Evolutionary conservation across 1,284 basidiomycete species (phyloP), one percentile per base, ranked within the genome.

Genomic region (Ganoderma lucidum): DNA sequence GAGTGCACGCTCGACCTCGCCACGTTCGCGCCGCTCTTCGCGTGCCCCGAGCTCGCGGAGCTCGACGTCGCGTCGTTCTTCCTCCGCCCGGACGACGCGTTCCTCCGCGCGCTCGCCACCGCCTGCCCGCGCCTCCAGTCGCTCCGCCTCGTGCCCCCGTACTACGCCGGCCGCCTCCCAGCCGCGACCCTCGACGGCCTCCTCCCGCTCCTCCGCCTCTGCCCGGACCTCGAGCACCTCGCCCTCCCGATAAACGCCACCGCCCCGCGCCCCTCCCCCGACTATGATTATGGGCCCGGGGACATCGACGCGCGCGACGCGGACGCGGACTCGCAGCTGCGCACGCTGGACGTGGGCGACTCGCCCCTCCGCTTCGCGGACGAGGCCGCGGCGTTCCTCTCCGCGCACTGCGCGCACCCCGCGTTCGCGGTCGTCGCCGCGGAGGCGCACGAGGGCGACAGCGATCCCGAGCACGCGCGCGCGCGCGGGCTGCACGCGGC

Each of bases 61-160:
- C 72, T 73, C 56, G 72, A 71, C 51, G 41, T 73, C 39, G 67
- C 32, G 28, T 73, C 72, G 5, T 71, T 73, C 65, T 70, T 67
- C 53, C 64, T 71, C 64, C 56, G 48, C 37, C 66, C 64, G 28
- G 70, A 73, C 58, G 59, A 73, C 68, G 56, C 48, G 6, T 65
- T 73, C 61, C 30, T 73, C 45, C 45, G 63, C 53, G 58, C 70
- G 65, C 67, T 73, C 63, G 66, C 72, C 64, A 59, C 59, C 65
- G 72, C 69, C 41, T 71, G 70, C 66, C 72, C 72, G 64, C 65
- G 56, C 62, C 66, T 73, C 61, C 72, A 71, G 35, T 70, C 68
- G 63, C 63, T 73, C 63, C 68, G 69, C 67, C 70, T 73, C 55
- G 48, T 64, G 64, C 70, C 66, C 60, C 72, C 72, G 44, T 73